phyloP scores from a whole-genome alignment of 2,329 filamentous ascomycete genomes.

The Hypoxylon sp. region DNA sequence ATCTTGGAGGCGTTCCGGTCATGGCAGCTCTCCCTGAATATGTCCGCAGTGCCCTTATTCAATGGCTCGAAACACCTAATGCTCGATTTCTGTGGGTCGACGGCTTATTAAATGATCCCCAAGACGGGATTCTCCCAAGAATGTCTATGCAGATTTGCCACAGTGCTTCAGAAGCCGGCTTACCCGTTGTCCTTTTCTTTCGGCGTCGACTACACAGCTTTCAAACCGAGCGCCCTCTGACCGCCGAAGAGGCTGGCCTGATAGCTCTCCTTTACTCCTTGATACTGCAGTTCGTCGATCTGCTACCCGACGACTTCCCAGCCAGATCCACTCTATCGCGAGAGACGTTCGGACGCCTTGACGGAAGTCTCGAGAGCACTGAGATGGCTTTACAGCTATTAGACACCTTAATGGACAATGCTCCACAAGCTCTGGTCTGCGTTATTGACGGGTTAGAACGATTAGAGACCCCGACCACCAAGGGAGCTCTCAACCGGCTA shows the following conservation, averaged over 20 bases:
- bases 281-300: slow-evolving; percentile 4
- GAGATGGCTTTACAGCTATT: neutral
- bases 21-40: neutral
- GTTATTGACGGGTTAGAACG: slow-evolving; percentile 4
- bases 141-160: neutral
- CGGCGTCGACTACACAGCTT: neutral
- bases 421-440: neutral
- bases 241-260: neutral
- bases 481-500: neutral
- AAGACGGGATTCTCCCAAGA: slow-evolving; percentile 1
- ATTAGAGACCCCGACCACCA: neutral
- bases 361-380: neutral
- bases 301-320: neutral
- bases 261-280: slow-evolving; percentile 5
- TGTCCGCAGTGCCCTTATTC: neutral
- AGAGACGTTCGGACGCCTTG: neutral
- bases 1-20: neutral
- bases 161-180: neutral
- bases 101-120: neutral
- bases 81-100: neutral
- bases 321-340: neutral
- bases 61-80: neutral
- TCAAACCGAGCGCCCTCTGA: neutral
- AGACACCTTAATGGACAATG: neutral
- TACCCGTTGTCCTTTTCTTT: neutral